These are phyloP conservation scores for Calonectria montana DNA, from an alignment of 2,329 filamentous ascomycete species.

Conservation along the genomic window DNA sequence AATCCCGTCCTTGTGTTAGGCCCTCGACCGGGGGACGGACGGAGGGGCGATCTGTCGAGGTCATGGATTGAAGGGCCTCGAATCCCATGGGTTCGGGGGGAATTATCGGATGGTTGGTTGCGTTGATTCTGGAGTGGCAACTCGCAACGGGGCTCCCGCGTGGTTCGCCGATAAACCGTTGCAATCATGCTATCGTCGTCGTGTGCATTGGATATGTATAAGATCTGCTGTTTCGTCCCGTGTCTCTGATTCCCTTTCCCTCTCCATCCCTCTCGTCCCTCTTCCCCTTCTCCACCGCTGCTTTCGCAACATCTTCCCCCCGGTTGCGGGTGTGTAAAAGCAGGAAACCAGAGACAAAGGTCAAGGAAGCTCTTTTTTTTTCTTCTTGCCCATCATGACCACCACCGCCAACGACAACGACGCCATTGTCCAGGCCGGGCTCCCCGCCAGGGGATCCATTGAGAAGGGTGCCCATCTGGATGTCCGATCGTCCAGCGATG, in stretches of 20 bases:
- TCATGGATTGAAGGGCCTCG: not conserved
- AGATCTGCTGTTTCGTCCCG: conserved; percentile 8
- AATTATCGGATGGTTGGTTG: conserved; percentile 1
- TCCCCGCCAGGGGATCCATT: conserved; percentile 45
- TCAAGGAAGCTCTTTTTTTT: not conserved
- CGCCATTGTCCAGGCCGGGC: conserved; percentile 48
- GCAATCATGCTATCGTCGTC: not conserved
- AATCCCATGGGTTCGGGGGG: not conserved
- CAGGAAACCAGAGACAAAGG: not conserved
- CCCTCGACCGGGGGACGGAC: no score
- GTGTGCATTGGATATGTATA: conserved; percentile 8
- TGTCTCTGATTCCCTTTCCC: conserved; percentile 3
- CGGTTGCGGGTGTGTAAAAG: not conserved
- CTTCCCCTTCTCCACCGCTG: not conserved
- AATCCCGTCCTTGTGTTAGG: not conserved
- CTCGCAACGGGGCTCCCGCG: conserved; percentile 3
- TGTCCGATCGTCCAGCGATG: conserved; percentile 32
- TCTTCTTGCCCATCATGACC: conserved; percentile 45
- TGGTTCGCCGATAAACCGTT: not conserved
- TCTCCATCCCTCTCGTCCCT: conserved; percentile 18
- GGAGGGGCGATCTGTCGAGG: not conserved
- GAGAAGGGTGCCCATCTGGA: conserved; percentile 45
- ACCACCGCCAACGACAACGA: conserved; percentile 50
- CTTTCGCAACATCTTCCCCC: not conserved
- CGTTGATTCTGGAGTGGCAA: conserved; percentile 6